phyloP scores from a whole-genome alignment of 345 rosid species.

The Chamaenerion angustifolium region DNA sequence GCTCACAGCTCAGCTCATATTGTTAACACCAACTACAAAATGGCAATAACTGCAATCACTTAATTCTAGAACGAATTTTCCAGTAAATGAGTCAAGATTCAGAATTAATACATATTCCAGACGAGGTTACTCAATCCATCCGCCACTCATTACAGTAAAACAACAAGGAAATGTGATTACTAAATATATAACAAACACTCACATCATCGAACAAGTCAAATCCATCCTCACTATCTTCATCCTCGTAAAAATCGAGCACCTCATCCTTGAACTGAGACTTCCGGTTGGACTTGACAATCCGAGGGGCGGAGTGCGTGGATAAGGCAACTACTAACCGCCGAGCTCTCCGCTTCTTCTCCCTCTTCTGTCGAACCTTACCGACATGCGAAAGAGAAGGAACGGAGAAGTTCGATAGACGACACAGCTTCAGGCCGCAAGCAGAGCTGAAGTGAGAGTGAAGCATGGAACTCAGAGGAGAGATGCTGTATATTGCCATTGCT shows the following conservation, averaged over 20 bases:
- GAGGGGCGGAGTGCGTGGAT: slow-evolving; percentile 61
- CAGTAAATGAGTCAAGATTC: too few species aligned
- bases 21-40: too few species aligned
- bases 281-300: slow-evolving; percentile 58
- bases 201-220: slow-evolving; percentile 46
- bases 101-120: too few species aligned
- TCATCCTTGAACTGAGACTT: slow-evolving; percentile 40
- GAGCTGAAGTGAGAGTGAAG: slow-evolving; percentile 1
- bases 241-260: slow-evolving; percentile 19
- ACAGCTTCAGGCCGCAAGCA: background rate
- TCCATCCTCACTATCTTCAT: slow-evolving; percentile 16
- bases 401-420: background rate
- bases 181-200: slow-evolving; percentile 12
- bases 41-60: too few species aligned
- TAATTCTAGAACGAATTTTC: too few species aligned
- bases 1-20: too few species aligned
- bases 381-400: background rate
- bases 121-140: too few species aligned
- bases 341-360: slow-evolving; percentile 4
- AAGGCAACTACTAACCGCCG: slow-evolving; percentile 27
- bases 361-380: background rate
- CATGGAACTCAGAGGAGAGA: slow-evolving; percentile 1
- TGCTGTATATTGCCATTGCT: slow-evolving; percentile 9
- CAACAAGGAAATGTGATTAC: too few species aligned
- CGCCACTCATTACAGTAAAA: too few species aligned